Conservation (phyloP, 2,329 filamentous ascomycete species). For the Aspergillus versicolor region DNA sequence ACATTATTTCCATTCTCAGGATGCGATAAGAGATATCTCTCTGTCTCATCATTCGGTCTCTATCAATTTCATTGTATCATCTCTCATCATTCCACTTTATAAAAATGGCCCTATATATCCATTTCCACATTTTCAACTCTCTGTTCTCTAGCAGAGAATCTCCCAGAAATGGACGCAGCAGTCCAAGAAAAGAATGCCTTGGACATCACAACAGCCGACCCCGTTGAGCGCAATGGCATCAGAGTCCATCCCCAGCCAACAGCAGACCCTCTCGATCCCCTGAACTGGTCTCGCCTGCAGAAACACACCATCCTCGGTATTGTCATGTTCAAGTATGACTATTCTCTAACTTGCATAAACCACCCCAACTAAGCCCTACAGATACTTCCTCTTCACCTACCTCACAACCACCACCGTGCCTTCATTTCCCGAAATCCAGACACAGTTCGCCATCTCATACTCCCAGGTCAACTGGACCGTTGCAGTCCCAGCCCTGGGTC, state of each 20-base stretch:
- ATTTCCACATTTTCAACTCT: not conserved
- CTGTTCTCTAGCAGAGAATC: too few species aligned
- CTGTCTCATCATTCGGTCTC: slow-evolving; percentile 9
- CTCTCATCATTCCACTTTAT: not conserved
- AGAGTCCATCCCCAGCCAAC: slow-evolving; percentile 45
- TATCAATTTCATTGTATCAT: too few species aligned
- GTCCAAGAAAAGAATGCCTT: not conserved
- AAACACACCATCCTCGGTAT: slow-evolving; percentile 53
- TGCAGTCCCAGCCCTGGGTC: slow-evolving; percentile 52
- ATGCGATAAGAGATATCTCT: slow-evolving; percentile 12
- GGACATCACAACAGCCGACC: too few species aligned
- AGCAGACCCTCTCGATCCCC: slow-evolving; percentile 51
- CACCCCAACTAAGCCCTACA: slow-evolving; percentile 18
- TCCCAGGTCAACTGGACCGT: slow-evolving; percentile 57
- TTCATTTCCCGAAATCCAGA: slow-evolving; percentile 52
- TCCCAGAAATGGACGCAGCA: too few species aligned
- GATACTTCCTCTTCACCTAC: slow-evolving; percentile 60
- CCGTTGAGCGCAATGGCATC: slow-evolving; percentile 25
- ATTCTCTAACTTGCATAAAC: not conserved
- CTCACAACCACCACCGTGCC: slow-evolving; percentile 58
- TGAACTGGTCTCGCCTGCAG: slow-evolving; percentile 52
- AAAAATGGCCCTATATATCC: not conserved
- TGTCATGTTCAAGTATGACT: slow-evolving; percentile 52
- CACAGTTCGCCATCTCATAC: slow-evolving; percentile 46
- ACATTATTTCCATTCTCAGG: not conserved